A percentile compares a stretch with the other conserved stretches of the same genome.
Evolutionary conservation across 2,329 filamentous ascomycete species (phyloP).

Genomic region (Phyllosticta citrichinensis): DNA sequence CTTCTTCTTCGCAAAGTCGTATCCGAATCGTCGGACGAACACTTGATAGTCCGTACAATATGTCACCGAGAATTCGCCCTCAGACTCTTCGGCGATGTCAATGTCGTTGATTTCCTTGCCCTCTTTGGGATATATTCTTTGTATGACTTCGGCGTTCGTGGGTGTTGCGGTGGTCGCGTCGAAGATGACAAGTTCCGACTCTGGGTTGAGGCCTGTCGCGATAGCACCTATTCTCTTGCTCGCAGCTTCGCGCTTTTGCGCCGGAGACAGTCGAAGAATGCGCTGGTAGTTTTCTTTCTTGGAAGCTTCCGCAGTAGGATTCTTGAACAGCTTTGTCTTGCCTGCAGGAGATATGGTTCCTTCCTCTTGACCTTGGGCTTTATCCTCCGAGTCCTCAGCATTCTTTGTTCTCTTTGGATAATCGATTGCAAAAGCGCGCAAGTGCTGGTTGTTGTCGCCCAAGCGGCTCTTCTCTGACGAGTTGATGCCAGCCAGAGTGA

Average conservation of each 20-base stretch:
- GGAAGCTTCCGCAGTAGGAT: constrained; percentile 24
- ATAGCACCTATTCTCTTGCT: constrained; percentile 62
- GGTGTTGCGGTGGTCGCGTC: constrained; percentile 28
- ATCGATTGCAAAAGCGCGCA: constrained; percentile 62
- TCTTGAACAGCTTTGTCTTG: constrained; percentile 42
- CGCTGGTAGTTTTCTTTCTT: constrained; percentile 52
- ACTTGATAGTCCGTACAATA: constrained; percentile 73
- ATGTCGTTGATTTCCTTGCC: constrained; percentile 56
- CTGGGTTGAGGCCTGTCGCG: constrained; percentile 64
- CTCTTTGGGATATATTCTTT: constrained; percentile 41
- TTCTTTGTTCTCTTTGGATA: constrained; percentile 38
- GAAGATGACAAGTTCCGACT: background rate
- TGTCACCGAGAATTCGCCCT: constrained; percentile 58
- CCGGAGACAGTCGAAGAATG: constrained; percentile 47
- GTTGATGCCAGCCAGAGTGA: constrained; percentile 68
- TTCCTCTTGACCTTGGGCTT: constrained; percentile 18
- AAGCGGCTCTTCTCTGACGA: constrained; percentile 62
- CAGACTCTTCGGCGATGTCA: constrained; percentile 55
- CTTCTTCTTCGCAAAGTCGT: constrained; percentile 35
- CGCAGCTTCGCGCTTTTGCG: constrained; percentile 38
- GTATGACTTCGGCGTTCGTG: constrained; percentile 41
- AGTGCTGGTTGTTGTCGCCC: constrained; percentile 72
- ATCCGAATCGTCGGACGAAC: constrained; percentile 52
- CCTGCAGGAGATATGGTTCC: constrained; percentile 37
- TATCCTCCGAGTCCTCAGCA: constrained; percentile 21